These are phyloP conservation scores for Pulveroboletus sp. DNA, from an alignment of 768 basidiomycete genomes.

Conservation along the genomic window DNA sequence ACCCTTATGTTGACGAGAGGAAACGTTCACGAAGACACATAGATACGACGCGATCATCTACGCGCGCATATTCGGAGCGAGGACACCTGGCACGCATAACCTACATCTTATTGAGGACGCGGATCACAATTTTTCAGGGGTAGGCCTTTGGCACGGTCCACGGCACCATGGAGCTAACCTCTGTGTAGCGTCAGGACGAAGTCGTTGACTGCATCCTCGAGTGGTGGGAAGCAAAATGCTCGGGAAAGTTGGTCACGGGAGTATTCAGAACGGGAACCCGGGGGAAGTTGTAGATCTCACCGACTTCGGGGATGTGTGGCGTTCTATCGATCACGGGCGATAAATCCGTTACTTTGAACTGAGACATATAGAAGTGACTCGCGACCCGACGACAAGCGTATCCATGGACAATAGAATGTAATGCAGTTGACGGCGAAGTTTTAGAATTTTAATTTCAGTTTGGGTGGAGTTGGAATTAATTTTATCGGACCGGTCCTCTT, in stretches of 20 bases:
- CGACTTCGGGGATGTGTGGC: not conserved
- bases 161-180: slow-evolving; percentile 1
- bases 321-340: no score
- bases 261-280: slow-evolving; percentile 57
- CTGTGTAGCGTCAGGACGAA: slow-evolving; percentile 52
- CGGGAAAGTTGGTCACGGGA: slow-evolving; percentile 53
- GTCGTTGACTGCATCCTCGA: slow-evolving; percentile 63
- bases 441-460: no score
- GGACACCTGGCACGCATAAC: slow-evolving; percentile 64
- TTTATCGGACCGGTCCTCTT: not conserved
- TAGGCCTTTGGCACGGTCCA: slow-evolving; percentile 19
- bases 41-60: slow-evolving; percentile 76
- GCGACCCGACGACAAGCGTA: not conserved
- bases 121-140: slow-evolving; percentile 75
- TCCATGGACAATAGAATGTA: no score
- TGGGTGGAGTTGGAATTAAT: no score
- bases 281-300: slow-evolving; percentile 39
- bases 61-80: slow-evolving; percentile 51
- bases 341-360: no score
- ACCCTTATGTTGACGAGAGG: not conserved
- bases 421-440: no score
- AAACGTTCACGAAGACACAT: slow-evolving; percentile 1
- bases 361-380: no score
- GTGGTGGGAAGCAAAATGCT: slow-evolving; percentile 55
- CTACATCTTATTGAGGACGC: slow-evolving; percentile 68